These are phyloP conservation scores for Beauveria pseudobassiana DNA, from an alignment of 2,329 filamentous ascomycete genomes.

Conservation along the genomic window DNA sequence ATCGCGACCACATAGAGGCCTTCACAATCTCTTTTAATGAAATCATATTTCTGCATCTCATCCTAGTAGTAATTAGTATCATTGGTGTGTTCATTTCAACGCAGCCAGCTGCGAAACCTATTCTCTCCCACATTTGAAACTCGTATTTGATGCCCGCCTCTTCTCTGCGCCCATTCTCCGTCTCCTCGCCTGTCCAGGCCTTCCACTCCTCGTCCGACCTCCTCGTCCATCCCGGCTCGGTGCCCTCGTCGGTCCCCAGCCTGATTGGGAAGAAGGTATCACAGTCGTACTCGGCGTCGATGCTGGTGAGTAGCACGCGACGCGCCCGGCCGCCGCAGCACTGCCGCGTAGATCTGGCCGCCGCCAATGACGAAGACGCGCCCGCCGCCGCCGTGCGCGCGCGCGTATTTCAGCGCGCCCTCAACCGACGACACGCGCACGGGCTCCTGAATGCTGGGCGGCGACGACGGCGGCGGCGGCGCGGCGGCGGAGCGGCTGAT, in stretches of 20 bases:
- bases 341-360: slow-evolving; percentile 71
- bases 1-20: background rate
- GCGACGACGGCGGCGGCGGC: slow-evolving; percentile 12
- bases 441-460: slow-evolving; percentile 28
- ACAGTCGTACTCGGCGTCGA: slow-evolving; percentile 64
- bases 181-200: slow-evolving; percentile 58
- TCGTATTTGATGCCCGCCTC: slow-evolving; percentile 61
- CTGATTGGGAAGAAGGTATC: slow-evolving; percentile 66
- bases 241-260: slow-evolving; percentile 30
- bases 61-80: background rate
- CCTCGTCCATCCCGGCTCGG: slow-evolving; percentile 44
- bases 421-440: slow-evolving; percentile 53
- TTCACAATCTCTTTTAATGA: slow-evolving; percentile 3
- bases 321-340: slow-evolving; percentile 53
- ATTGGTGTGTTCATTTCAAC: background rate
- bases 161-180: slow-evolving; percentile 47
- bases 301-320: slow-evolving; percentile 62
- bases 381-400: slow-evolving; percentile 34
- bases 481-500: slow-evolving; percentile 50
- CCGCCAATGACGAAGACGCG: slow-evolving; percentile 85
- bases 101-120: background rate
- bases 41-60: slow-evolving; percentile 7
- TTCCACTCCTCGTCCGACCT: slow-evolving; percentile 45
- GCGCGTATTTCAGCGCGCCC: slow-evolving; percentile 44
- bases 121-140: slow-evolving; percentile 65